phyloP scores from a whole-genome alignment of 148 eudicot genomes.

The Rhododendron simsii region DNA sequence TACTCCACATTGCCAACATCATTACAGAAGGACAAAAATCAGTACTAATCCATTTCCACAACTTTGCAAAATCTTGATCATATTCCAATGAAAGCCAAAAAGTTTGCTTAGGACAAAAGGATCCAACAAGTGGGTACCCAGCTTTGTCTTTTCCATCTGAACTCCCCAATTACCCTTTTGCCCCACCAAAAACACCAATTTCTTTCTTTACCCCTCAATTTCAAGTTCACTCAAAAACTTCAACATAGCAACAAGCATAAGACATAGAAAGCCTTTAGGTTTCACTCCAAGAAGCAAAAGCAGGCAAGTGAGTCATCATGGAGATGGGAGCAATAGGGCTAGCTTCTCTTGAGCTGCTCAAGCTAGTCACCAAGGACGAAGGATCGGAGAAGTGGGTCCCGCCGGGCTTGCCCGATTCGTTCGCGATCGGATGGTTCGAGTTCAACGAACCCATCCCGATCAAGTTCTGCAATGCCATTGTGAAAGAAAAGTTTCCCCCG shows the following conservation, averaged over 20 bases:
- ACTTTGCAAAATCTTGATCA: slow-evolving; percentile 23
- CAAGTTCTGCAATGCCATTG: slow-evolving; percentile 35
- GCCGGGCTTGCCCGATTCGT: slow-evolving; percentile 15
- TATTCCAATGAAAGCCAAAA: slow-evolving; percentile 39
- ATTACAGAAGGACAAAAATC: slow-evolving; percentile 19
- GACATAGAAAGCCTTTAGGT: slow-evolving; percentile 12
- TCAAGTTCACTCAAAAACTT: slow-evolving; percentile 23
- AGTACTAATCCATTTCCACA: slow-evolving; percentile 24
- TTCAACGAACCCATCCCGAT: slow-evolving; percentile 28
- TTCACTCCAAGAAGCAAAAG: slow-evolving; percentile 71
- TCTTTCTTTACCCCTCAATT: not conserved
- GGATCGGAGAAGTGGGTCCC: slow-evolving; percentile 37
- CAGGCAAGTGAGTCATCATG: slow-evolving; percentile 55
- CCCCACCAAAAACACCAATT: slow-evolving; percentile 13
- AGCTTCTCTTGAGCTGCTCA: slow-evolving; percentile 72
- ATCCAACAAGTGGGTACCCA: slow-evolving; percentile 28
- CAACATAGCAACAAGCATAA: slow-evolving; percentile 9
- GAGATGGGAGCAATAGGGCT: slow-evolving; percentile 47
- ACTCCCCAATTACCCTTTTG: slow-evolving; percentile 17
- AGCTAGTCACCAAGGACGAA: slow-evolving; percentile 65
- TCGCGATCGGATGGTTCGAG: not conserved
- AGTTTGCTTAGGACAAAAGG: slow-evolving; percentile 22
- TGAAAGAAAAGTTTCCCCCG: slow-evolving; percentile 20
- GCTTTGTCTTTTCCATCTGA: slow-evolving; percentile 21
- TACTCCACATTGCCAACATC: slow-evolving; percentile 16